Base-by-base conservation (phyloP, 2,329 filamentous ascomycete genomes). In the Xylaria digitata region DNA sequence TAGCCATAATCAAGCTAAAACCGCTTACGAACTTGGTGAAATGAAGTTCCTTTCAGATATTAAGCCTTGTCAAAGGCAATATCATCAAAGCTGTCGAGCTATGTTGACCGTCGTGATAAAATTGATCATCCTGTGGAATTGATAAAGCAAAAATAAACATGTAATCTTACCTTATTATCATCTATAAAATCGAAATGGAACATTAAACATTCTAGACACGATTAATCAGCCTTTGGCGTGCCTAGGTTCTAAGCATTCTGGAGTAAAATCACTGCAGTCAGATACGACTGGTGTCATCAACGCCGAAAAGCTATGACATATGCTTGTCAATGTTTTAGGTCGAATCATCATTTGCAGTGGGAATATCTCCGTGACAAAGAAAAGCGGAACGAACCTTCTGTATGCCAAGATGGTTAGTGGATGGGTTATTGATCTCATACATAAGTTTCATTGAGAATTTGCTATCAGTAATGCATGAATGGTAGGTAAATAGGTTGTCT, bases 21-120 rank as follows among this genome's bases (percentile, higher is more conserved):
- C 13, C 6, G 21, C 92, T 49, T 57, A 19, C 26, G 42, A 57
- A 64, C 40, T 56, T 37, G 48, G 17, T 37, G 21, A 43, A 21
- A 21, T 52, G 6, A 9, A 13, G 1, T 66, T 69, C 53, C 58
- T 71, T 42, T 76, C 74, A 76, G 75, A 73, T 72, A 53, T 71
- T 66, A 71, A 77, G 89, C 90, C 90, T 83, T 89, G 90, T 92
- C 90, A 92, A 83, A 89, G 90, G 90, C 89, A 82, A 83, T 89
- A 83, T 93, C 91, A 92, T 92, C 91, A 93, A 91, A 82, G 86
- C 87, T 82, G 80, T 87, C 70, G 83, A 86, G 81, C 89, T 93
- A 92, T 90, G 91, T 90, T 91, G 91, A 93, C 91, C 91, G 91
- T 93, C 91, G 91, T 93, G 91, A 92, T 69, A 89, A 87, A 85